Base-by-base conservation (phyloP, 2,329 filamentous ascomycete species). In the Trichoderma simmonsii region DNA sequence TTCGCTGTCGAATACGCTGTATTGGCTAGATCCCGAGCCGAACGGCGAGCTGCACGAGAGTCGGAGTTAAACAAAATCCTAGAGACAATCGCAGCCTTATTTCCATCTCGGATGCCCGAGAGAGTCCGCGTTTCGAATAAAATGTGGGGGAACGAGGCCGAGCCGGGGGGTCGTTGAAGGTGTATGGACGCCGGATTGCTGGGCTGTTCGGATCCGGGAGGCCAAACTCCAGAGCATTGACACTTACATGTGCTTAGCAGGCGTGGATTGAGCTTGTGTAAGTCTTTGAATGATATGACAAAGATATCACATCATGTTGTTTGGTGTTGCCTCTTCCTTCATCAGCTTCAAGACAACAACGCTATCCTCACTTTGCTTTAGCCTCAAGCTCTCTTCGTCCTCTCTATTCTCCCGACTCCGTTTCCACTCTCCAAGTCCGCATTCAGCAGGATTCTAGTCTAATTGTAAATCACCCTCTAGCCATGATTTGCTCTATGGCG, bases 61-160 rank as follows among this genome's bases (percentile, higher is more conserved):
- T 6, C 66, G 56, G 66, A 51, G 56, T 60, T 69, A 69, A 57
- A 66, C 34, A 9, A 28, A 1, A 21, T 24, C 24, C 36, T 36
- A 21, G 21, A 6, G 26, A 4, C 18, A 1, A 43, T 3, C 9
- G 3, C 26, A 24, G 56, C 36, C 36, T 56, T 51, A 69, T 69
- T 51, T 69, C 56, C 66, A 61, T 3, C 56, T 68, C 66, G 66
- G 66, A 69, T 32, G 48, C 36, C 66, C 66, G 66, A 69, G 66
- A 60, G 26, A 61, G 56, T 69, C 66, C 66, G 66, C 36, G 56
- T 14, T 15, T 61, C 48, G 54, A 15, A 15, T 24, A 26, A 26
- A 60, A n/a, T 61, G 59, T 39, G 59, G 66, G 64, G 56, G 65
- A 48, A 34, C 6, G 6, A 26, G 15, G 30, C 26, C 62, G 62